A percentile compares a stretch with the other conserved stretches of the same genome.
Conservation (phyloP, 495 filamentous ascomycete species). For the Penicillium crystallinum region DNA sequence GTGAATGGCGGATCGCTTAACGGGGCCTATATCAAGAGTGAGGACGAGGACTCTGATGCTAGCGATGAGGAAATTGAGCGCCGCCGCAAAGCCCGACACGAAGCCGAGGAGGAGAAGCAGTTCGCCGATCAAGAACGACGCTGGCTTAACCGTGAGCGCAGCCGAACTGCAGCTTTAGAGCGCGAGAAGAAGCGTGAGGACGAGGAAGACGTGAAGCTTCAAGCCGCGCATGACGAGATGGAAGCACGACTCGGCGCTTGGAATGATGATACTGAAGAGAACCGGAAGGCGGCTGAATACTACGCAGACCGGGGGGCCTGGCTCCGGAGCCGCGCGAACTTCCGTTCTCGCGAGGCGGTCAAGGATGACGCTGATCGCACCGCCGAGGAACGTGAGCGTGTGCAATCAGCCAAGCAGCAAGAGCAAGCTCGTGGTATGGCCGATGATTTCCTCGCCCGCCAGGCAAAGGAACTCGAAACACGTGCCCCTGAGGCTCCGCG, state of each 20-base stretch:
- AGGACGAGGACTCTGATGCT: constrained; percentile 86
- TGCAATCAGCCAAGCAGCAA: constrained; percentile 61
- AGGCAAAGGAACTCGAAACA: constrained; percentile 75
- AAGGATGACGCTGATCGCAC: constrained; percentile 77
- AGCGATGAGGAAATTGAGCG: constrained; percentile 82
- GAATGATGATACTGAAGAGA: constrained; percentile 80
- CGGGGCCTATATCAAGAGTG: constrained; percentile 54
- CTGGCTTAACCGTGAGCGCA: constrained; percentile 85
- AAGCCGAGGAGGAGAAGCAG: constrained; percentile 70
- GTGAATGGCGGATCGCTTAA: constrained; percentile 76
- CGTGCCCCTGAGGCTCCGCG: constrained; percentile 47
- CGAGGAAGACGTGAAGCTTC: constrained; percentile 55
- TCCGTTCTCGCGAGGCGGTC: constrained; percentile 64
- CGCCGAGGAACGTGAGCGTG: constrained; percentile 68
- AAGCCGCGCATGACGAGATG: constrained; percentile 62
- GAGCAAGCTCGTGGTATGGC: constrained; percentile 82
- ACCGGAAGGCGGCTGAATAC: constrained; percentile 70
- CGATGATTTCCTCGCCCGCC: constrained; percentile 85
- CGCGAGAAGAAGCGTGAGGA: constrained; percentile 75
- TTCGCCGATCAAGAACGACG: constrained; percentile 83
- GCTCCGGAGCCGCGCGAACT: constrained; percentile 72
- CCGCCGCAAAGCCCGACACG: constrained; percentile 62
- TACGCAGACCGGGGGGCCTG: constrained; percentile 80
- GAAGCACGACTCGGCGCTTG: constrained; percentile 72
- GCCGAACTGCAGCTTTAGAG: constrained; percentile 74